phyloP scores from a whole-genome alignment of 495 filamentous ascomycete genomes.

The Annulohypoxylon maeteangense region DNA sequence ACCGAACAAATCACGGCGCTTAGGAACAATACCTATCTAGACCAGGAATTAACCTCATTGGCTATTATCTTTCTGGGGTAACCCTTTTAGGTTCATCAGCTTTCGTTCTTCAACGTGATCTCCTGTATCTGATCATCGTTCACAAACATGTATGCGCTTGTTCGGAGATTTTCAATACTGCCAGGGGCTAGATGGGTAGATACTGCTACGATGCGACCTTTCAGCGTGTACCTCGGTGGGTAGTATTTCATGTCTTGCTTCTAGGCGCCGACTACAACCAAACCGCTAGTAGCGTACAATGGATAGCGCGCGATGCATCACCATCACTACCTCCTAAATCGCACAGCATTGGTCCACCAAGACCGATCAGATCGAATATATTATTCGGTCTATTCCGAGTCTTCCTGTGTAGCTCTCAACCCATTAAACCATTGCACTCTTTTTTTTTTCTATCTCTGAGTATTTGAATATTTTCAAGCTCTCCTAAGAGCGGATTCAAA shows the following conservation, averaged over 20 bases:
- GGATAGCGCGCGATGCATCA: slow-evolving; percentile 10
- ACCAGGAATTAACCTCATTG: slow-evolving; percentile 6
- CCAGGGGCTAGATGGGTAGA: slow-evolving; percentile 10
- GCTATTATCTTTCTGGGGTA: slow-evolving; percentile 7
- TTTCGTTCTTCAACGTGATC: slow-evolving; percentile 15
- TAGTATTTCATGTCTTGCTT: slow-evolving; percentile 17
- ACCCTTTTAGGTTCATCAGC: slow-evolving; percentile 8
- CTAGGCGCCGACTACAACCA: slow-evolving; percentile 36
- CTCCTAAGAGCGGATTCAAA: slow-evolving; percentile 1
- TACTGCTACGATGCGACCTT: slow-evolving; percentile 24
- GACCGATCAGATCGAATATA: slow-evolving; percentile 21
- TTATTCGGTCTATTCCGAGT: slow-evolving; percentile 43
- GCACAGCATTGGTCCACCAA: not conserved
- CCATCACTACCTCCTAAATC: not conserved
- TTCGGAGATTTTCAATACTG: not conserved
- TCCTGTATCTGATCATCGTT: slow-evolving; percentile 9
- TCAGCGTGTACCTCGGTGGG: slow-evolving; percentile 1
- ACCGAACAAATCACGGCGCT: slow-evolving; percentile 45
- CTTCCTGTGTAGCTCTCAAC: not conserved
- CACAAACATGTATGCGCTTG: slow-evolving; percentile 2
- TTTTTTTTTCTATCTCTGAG: slow-evolving; percentile 8
- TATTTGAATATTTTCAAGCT: slow-evolving; percentile 5
- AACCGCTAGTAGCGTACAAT: slow-evolving; percentile 12
- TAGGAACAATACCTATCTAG: slow-evolving; percentile 16
- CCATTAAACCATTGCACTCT: slow-evolving; percentile 22